These are phyloP conservation scores for Pyrenochaeta sp. DNA, from an alignment of 2,329 filamentous ascomycete species.

Conservation along the genomic window DNA sequence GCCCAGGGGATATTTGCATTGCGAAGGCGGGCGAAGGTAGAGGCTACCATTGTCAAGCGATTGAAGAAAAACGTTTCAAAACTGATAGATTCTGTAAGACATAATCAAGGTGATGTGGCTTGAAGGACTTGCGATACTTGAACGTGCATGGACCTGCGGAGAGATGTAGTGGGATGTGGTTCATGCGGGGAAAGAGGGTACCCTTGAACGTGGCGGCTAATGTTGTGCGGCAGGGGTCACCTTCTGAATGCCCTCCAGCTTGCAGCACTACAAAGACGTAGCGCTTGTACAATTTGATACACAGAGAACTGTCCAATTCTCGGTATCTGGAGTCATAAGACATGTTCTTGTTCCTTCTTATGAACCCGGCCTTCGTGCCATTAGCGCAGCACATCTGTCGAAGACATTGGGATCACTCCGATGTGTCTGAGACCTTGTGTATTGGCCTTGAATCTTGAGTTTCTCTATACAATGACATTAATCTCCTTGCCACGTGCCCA, in stretches of 20 bases:
- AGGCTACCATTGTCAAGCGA: not conserved
- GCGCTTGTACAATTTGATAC: not conserved
- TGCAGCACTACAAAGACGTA: not conserved
- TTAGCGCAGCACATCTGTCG: not conserved
- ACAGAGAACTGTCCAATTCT: not conserved
- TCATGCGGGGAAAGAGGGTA: not conserved
- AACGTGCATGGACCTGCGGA: not conserved
- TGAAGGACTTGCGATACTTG: not conserved
- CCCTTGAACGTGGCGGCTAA: not conserved
- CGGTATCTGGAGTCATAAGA: not conserved
- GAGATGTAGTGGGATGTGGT: not conserved
- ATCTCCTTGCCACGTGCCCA: slow-evolving; percentile 52
- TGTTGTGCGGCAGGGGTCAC: not conserved
- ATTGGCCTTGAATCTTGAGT: not conserved
- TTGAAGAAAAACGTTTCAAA: not conserved
- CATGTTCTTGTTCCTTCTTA: not conserved
- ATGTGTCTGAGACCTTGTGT: not conserved
- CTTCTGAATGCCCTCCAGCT: not conserved
- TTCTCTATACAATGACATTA: slow-evolving; percentile 45
- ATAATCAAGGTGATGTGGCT: not conserved
- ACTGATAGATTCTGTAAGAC: not conserved
- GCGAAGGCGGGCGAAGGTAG: not conserved
- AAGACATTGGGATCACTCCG: not conserved
- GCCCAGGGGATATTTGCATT: not conserved
- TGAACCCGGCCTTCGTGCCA: not conserved